A percentile compares a stretch with the other conserved stretches of the same genome.
Evolutionary conservation across 2,329 filamentous ascomycete genomes (phyloP).

Genomic region (Alternaria gansuensis): DNA sequence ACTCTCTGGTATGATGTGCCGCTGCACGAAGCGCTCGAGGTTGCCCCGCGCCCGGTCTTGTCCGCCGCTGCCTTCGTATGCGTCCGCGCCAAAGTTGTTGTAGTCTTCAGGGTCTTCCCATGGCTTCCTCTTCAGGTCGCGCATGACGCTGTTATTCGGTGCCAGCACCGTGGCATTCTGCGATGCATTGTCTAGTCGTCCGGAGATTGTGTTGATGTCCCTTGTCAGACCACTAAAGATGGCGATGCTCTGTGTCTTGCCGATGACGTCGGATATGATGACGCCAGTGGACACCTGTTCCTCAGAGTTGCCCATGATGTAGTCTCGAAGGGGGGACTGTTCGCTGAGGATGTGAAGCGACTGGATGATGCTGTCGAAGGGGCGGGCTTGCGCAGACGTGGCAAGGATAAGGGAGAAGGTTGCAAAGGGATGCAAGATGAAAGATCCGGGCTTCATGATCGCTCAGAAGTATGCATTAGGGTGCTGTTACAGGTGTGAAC

Average conservation of each 20-base stretch:
- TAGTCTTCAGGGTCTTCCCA: slow-evolving; percentile 84
- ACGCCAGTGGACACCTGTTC: slow-evolving; percentile 57
- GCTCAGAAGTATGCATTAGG: slow-evolving; percentile 18
- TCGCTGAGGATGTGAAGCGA: slow-evolving; percentile 40
- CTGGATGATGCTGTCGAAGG: slow-evolving; percentile 43
- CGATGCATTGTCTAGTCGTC: slow-evolving; percentile 71
- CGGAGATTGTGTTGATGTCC: slow-evolving; percentile 73
- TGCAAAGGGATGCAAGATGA: slow-evolving; percentile 41
- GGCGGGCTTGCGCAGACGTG: slow-evolving; percentile 45
- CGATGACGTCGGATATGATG: slow-evolving; percentile 84
- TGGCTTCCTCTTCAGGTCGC: slow-evolving; percentile 80
- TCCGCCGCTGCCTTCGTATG: slow-evolving; percentile 79
- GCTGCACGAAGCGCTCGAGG: slow-evolving; percentile 81
- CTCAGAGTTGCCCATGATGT: slow-evolving; percentile 42
- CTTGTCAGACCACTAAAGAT: slow-evolving; percentile 85
- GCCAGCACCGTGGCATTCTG: slow-evolving; percentile 86
- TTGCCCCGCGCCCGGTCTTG: slow-evolving; percentile 80
- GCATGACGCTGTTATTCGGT: slow-evolving; percentile 83
- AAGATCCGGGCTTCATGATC: slow-evolving; percentile 41
- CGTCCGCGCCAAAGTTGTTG: slow-evolving; percentile 68
- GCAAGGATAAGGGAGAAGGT: slow-evolving; percentile 44
- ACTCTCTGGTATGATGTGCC: slow-evolving; percentile 77
- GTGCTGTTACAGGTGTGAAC: slow-evolving; percentile 20
- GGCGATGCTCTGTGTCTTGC: slow-evolving; percentile 77
- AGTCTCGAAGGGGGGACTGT: slow-evolving; percentile 42